Conservation (phyloP, 1,284 basidiomycete species). For the Uromyces viciae-fabae region DNA sequence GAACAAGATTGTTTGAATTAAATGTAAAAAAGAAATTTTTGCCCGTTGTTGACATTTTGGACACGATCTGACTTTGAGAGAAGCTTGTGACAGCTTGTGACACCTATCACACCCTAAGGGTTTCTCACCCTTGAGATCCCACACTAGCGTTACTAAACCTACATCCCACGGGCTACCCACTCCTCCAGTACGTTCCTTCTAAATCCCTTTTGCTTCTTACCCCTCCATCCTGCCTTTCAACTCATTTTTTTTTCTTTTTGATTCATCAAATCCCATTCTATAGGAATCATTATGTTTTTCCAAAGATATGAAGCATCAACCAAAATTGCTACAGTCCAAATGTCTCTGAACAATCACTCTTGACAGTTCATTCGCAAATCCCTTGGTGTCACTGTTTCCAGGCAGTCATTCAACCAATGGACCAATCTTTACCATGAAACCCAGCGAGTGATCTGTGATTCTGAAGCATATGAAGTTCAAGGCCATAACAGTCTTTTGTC, state of each 20-base stretch:
- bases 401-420: neutral
- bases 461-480: neutral
- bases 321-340: neutral
- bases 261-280: too few relatives aligned
- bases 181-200: neutral
- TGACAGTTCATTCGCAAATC: neutral
- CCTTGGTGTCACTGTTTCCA: neutral
- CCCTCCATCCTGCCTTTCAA: neutral
- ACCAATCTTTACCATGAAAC: conserved; percentile 1
- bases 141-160: too few relatives aligned
- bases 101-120: too few relatives aligned
- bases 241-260: neutral
- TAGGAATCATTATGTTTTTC: neutral
- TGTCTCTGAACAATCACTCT: neutral
- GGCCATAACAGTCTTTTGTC: neutral
- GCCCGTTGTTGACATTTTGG: too few relatives aligned
- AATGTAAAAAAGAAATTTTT: too few relatives aligned
- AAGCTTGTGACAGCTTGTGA: too few relatives aligned
- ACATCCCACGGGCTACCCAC: too few relatives aligned
- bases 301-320: neutral
- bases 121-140: too few relatives aligned
- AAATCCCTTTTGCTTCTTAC: neutral
- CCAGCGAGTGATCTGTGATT: neutral
- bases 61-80: too few relatives aligned
- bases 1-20: too few relatives aligned